Conservation (phyloP, 495 filamentous ascomycete species). For the Thermochaetoides thermophila region DNA sequence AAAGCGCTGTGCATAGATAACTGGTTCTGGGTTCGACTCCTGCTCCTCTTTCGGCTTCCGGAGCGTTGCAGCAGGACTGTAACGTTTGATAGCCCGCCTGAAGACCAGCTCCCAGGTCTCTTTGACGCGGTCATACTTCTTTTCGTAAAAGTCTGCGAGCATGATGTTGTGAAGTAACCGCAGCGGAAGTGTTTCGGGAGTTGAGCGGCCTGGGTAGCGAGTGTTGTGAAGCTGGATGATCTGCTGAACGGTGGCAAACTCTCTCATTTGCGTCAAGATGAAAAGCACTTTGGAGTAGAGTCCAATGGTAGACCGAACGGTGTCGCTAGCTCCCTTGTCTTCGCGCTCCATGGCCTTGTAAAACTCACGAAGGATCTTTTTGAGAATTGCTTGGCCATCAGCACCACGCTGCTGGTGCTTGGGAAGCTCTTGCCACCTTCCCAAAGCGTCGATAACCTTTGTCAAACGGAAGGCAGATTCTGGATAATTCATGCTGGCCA, state of each 20-base stretch:
- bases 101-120: slow-evolving; percentile 51
- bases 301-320: slow-evolving; percentile 33
- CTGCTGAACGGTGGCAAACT: slow-evolving; percentile 37
- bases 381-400: slow-evolving; percentile 11
- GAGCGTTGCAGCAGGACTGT: slow-evolving; percentile 1
- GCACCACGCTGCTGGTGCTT: slow-evolving; percentile 7
- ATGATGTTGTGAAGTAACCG: slow-evolving; percentile 50
- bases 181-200: slow-evolving; percentile 30
- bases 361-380: slow-evolving; percentile 16
- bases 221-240: slow-evolving; percentile 40
- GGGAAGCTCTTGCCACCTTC: slow-evolving; percentile 18
- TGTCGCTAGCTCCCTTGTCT: slow-evolving; percentile 3
- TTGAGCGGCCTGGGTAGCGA: slow-evolving; percentile 18
- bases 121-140: slow-evolving; percentile 42
- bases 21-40: slow-evolving; percentile 7
- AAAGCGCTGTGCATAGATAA: slow-evolving; percentile 42
- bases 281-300: slow-evolving; percentile 41
- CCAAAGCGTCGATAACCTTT: slow-evolving; percentile 21
- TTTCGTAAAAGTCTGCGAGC: slow-evolving; percentile 39
- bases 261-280: slow-evolving; percentile 42
- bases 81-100: slow-evolving; percentile 32
- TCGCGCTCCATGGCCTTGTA: slow-evolving; percentile 6
- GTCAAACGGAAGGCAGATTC: slow-evolving; percentile 18
- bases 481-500: slow-evolving; percentile 18
- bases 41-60: neutral